Evolutionary conservation across 768 basidiomycete genomes (phyloP).

Genomic region (Amanita thiersii): DNA sequence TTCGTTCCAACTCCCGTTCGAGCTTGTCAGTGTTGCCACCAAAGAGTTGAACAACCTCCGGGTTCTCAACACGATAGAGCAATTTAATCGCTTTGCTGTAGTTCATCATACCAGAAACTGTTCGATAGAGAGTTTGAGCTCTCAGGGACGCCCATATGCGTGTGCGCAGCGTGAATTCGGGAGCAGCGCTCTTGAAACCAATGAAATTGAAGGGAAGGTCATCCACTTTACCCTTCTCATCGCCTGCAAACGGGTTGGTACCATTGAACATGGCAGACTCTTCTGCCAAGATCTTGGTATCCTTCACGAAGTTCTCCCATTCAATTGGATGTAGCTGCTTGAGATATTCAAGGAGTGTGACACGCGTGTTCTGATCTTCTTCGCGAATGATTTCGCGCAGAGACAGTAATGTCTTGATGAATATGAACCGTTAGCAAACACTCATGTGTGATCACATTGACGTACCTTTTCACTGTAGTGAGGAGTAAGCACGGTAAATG

Average conservation of each 20-base stretch:
- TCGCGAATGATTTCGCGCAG: conserved; percentile 98
- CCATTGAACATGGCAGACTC: conserved; percentile 86
- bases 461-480: conserved; percentile 96
- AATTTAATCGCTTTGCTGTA: conserved; percentile 99
- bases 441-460: conserved; percentile 1
- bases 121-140: conserved; percentile 96
- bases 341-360: conserved; percentile 94
- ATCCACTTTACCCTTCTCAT: conserved; percentile 85
- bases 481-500: conserved; percentile 96
- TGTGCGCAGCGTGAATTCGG: conserved; percentile 96
- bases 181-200: conserved; percentile 97
- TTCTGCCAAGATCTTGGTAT: conserved; percentile 97
- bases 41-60: conserved; percentile 95
- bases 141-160: conserved; percentile 99
- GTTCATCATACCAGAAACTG: conserved; percentile 99
- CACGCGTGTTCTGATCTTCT: conserved; percentile 94
- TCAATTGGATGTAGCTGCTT: conserved; percentile 98
- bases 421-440: conserved; percentile 8
- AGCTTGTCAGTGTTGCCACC: conserved; percentile 97
- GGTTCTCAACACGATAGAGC: conserved; percentile 98
- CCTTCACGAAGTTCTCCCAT: conserved; percentile 99
- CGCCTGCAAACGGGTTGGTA: conserved; percentile 53
- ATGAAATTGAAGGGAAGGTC: conserved; percentile 98
- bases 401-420: conserved; percentile 76
- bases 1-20: conserved; percentile 93